phyloP scores from a whole-genome alignment of 805 yeast genomes.

The Kluyveromyces nonfermentans region DNA sequence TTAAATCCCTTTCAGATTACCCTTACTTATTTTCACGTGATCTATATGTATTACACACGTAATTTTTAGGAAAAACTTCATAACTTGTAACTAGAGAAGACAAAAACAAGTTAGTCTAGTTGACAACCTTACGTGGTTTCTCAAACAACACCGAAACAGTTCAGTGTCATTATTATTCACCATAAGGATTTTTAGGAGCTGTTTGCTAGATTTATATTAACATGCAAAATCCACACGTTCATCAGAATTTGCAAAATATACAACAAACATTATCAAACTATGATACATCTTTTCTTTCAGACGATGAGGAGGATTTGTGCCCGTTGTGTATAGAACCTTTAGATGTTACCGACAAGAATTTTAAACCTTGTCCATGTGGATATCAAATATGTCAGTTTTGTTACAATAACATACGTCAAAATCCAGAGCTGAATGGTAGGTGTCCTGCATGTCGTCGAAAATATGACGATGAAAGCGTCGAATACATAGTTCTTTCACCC shows the following conservation, averaged over 20 bases:
- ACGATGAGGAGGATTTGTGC: constrained; percentile 36
- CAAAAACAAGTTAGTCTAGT: no score
- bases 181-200: neutral
- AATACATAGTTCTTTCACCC: constrained; percentile 69
- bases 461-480: constrained; percentile 89
- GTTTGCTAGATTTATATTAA: neutral
- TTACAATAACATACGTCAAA: constrained; percentile 90
- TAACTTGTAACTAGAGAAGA: neutral
- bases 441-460: constrained; percentile 97
- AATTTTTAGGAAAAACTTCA: neutral
- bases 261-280: constrained; percentile 25
- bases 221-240: constrained; percentile 3
- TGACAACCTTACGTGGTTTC: no score
- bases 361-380: constrained; percentile 99
- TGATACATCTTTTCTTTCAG: constrained; percentile 28
- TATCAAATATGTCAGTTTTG: constrained; percentile 98
- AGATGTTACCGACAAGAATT: constrained; percentile 92
- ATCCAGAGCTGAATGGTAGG: constrained; percentile 89
- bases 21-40: neutral
- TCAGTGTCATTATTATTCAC: neutral
- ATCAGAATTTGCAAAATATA: constrained; percentile 20
- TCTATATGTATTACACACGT: neutral
- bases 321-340: constrained; percentile 97
- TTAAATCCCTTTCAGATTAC: no score
- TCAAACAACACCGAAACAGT: no score